Evolutionary conservation across 352 stramenopile species (phyloP).

Genomic region (Phytophthora meadii): DNA sequence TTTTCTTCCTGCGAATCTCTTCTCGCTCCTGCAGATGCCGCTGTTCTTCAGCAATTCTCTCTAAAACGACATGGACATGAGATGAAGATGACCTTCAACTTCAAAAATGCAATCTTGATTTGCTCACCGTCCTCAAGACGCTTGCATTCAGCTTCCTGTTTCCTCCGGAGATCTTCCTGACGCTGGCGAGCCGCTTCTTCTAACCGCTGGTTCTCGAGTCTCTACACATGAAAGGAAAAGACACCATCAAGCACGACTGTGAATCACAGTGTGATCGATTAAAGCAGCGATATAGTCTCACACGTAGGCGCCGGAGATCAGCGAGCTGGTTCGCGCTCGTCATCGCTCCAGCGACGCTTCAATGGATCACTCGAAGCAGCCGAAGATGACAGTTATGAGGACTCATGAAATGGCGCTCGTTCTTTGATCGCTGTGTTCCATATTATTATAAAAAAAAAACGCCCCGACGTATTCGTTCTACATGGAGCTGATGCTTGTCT

Average conservation of each 20-base stretch:
- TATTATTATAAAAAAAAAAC: constrained; percentile 38
- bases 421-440: not conserved
- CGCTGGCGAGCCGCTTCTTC: constrained; percentile 58
- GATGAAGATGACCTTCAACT: not conserved
- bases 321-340: constrained; percentile 39
- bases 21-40: constrained; percentile 41
- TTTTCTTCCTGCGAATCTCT: constrained; percentile 24
- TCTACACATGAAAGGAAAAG: constrained; percentile 38
- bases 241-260: constrained; percentile 1
- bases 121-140: constrained; percentile 53
- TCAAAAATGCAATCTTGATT: not conserved
- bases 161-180: constrained; percentile 48
- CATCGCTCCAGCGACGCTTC: constrained; percentile 15
- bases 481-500: constrained; percentile 21
- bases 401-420: not conserved
- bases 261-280: no score
- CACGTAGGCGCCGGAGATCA: constrained; percentile 48
- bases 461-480: constrained; percentile 34
- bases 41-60: constrained; percentile 48
- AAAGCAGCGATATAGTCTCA: constrained; percentile 12
- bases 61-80: constrained; percentile 26
- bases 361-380: not conserved
- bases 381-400: not conserved
- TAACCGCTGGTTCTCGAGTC: constrained; percentile 76
- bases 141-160: constrained; percentile 56